Base-by-base conservation (phyloP, 306 rosid genomes). In the Amphicarpaea edgeworthii region DNA sequence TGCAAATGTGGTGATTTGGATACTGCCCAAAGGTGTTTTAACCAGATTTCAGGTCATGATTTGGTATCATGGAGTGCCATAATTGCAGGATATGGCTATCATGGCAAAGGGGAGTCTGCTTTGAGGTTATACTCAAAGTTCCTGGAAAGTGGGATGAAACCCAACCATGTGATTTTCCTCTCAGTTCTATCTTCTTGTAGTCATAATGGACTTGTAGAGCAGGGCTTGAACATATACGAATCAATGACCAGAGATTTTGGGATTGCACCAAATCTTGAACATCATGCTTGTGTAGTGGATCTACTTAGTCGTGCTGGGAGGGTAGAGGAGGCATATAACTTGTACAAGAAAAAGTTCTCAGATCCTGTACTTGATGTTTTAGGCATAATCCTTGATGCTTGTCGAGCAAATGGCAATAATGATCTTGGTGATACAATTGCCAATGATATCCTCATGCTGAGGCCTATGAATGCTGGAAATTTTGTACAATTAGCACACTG, bases 61-160 rank as follows among this genome's bases (percentile, higher is more conserved):
- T 60, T 86, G 76, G 86, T 91, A 43, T 86, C 97, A 40, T 91
- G 97, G 95, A 84, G 97, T 78, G 86, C 88, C 40, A 86, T 91
- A 21, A 91, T 91, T 68, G 70, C 86, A 40, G 93, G 95, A 58
- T 83, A 86, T 78, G 95, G 97, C 45, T 89, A 80, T 77, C 90
- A 91, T 73, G 97, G 97, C 53, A 69, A 84, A 78, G 93, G 90
- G 16, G 89, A 89, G 65, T 42, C 66, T 23, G 92, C 97, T 45
- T 80, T 91, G 79, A 84, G 47, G 49, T 75, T 85, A 82, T 89
- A 85, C 76, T 76, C 90, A 8, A 83, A 83, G 80, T 88, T 91
- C 69, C 73, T 87, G 49, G 66, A 20, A 32, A 78, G 86, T 62
- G 88, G 91, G 40, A 85, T 86, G 6, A 72, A 78, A 85, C 93